Conservation (phyloP, 2,329 filamentous ascomycete species). For the Colletotrichum tanaceti region DNA sequence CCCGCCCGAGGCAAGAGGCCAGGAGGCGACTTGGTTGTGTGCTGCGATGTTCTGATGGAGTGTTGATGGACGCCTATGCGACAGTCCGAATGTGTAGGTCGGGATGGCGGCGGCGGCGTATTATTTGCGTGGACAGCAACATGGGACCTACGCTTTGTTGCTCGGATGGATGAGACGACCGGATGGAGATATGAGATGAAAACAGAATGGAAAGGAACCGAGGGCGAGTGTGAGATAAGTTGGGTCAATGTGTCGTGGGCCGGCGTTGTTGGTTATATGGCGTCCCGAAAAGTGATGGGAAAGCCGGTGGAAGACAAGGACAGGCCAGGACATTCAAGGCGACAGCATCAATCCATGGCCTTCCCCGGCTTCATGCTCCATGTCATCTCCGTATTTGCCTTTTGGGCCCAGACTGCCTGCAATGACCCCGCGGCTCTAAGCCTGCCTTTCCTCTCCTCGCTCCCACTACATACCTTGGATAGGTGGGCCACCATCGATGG, state of each 20-base stretch:
- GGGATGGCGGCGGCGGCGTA: constrained; percentile 8
- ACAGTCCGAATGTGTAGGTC: constrained; percentile 27
- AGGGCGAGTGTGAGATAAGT: constrained; percentile 2
- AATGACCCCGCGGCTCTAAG: constrained; percentile 6
- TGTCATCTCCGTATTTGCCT: constrained; percentile 2
- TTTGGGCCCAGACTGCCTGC: background rate
- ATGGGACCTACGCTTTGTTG: constrained; percentile 9
- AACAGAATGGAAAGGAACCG: background rate
- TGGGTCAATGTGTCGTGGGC: constrained; percentile 29
- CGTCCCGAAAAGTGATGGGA: constrained; percentile 7
- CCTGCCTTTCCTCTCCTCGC: background rate
- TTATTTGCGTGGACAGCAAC: constrained; percentile 26
- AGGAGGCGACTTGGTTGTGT: constrained; percentile 6
- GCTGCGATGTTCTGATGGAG: constrained; percentile 1
- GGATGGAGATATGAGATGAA: background rate
- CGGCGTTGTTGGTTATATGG: constrained; percentile 23
- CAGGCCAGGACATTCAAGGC: constrained; percentile 11
- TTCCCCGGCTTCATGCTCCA: constrained; percentile 22
- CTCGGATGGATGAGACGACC: background rate
- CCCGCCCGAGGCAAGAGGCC: background rate
- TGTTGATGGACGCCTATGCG: constrained; percentile 13
- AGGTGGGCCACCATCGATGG: background rate
- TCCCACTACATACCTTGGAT: no score
- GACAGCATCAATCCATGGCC: constrained; percentile 32
- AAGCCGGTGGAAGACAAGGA: constrained; percentile 10